These are phyloP conservation scores for Phytopythium kandeliae DNA, from an alignment of 352 stramenopile species.

Conservation along the genomic window DNA sequence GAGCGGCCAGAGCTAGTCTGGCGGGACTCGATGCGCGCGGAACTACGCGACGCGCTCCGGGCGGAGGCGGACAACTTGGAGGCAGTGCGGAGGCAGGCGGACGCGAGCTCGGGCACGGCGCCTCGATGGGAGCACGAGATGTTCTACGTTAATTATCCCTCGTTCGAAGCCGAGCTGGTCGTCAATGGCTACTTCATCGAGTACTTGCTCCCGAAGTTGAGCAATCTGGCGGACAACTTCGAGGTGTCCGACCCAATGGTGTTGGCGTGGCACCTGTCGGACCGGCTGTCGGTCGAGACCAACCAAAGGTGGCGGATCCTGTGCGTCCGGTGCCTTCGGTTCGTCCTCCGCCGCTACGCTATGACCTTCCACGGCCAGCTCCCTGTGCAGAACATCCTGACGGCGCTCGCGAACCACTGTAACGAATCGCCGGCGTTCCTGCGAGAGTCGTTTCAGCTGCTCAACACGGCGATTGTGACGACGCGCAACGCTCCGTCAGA, in stretches of 20 bases:
- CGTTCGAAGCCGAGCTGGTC: slow-evolving; percentile 65
- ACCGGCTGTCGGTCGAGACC: slow-evolving; percentile 60
- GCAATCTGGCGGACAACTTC: slow-evolving; percentile 52
- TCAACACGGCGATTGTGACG: slow-evolving; percentile 70
- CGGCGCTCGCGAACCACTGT: slow-evolving; percentile 50
- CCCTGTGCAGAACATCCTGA: slow-evolving; percentile 35
- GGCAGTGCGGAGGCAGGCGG: slow-evolving; percentile 9
- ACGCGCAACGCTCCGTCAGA: slow-evolving; percentile 56
- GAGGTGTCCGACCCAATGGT: slow-evolving; percentile 70
- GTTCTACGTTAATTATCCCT: slow-evolving; percentile 73
- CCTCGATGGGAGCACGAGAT: slow-evolving; percentile 73
- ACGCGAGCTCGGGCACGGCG: slow-evolving; percentile 14
- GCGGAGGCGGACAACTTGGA: slow-evolving; percentile 37
- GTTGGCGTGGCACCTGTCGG: slow-evolving; percentile 75
- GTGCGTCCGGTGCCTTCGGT: slow-evolving; percentile 59
- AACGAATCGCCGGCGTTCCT: slow-evolving; percentile 46
- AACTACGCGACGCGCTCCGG: slow-evolving; percentile 48
- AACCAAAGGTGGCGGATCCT: slow-evolving; percentile 49
- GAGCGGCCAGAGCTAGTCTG: slow-evolving; percentile 72
- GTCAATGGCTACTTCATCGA: slow-evolving; percentile 83
- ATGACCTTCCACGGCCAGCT: slow-evolving; percentile 80
- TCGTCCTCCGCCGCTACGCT: slow-evolving; percentile 69
- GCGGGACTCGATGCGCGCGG: slow-evolving; percentile 52
- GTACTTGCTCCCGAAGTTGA: slow-evolving; percentile 61
- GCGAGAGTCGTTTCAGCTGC: slow-evolving; percentile 68